A percentile compares a stretch with the other conserved stretches of the same genome.
phyloP scores from a whole-genome alignment of 371 early-diverging fungal species.

The Zychaea mexicana region DNA sequence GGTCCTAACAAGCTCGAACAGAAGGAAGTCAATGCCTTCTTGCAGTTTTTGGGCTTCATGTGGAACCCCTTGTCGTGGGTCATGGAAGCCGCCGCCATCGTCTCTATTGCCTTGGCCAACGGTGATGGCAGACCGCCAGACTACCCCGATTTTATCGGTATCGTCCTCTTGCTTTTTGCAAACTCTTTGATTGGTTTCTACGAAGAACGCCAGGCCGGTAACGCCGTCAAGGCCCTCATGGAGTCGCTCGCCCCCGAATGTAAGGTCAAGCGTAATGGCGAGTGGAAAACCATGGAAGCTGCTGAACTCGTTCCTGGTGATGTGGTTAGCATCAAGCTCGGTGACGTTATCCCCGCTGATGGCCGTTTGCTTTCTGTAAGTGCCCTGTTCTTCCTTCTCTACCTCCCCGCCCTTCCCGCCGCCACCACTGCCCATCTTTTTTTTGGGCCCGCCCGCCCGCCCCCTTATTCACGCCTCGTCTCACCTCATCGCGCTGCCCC shows the following conservation, averaged over 20 bases:
- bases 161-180: slow-evolving; percentile 71
- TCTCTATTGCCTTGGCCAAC: slow-evolving; percentile 67
- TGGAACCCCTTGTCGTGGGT: slow-evolving; percentile 75
- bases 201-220: slow-evolving; percentile 77
- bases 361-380: slow-evolving; percentile 48
- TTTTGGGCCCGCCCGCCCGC: no score
- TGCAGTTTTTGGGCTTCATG: slow-evolving; percentile 84
- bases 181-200: slow-evolving; percentile 84
- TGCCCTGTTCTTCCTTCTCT: no score
- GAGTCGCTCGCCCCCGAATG: slow-evolving; percentile 69
- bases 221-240: slow-evolving; percentile 73
- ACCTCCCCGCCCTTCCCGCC: not conserved
- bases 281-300: slow-evolving; percentile 54
- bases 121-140: slow-evolving; percentile 64
- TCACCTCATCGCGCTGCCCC: no score
- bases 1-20: slow-evolving; percentile 68
- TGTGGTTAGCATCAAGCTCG: slow-evolving; percentile 66
- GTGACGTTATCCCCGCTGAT: slow-evolving; percentile 80
- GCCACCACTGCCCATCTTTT: no score
- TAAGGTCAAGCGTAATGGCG: slow-evolving; percentile 61
- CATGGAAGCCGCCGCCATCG: slow-evolving; percentile 71
- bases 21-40: slow-evolving; percentile 72
- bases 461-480: no score
- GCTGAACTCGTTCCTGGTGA: slow-evolving; percentile 69
- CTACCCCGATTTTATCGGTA: slow-evolving; percentile 81